A percentile compares a stretch with the other conserved stretches of the same genome.
These are phyloP conservation scores for Diaporthe capsici DNA, from an alignment of 2,329 filamentous ascomycete species.

Conservation along the genomic window DNA sequence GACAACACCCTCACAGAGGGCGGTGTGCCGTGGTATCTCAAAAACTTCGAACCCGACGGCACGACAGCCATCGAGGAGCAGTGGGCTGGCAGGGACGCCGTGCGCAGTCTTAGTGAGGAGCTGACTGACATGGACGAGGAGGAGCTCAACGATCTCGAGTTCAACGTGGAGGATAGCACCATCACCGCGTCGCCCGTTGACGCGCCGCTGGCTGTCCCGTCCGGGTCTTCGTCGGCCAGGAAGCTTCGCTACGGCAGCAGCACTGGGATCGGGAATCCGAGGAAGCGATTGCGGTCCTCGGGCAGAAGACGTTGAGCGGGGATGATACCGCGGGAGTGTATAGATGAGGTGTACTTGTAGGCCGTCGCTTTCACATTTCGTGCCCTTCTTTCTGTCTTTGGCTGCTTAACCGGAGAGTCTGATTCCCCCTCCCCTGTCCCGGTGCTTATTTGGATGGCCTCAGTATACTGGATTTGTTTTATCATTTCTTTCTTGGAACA, in stretches of 20 bases:
- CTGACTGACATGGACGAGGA: conserved; percentile 94
- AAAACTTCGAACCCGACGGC: conserved; percentile 82
- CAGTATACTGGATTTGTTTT: conserved; percentile 1
- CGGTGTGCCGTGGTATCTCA: conserved; percentile 90
- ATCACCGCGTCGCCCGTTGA: conserved; percentile 56
- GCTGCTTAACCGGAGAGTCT: conserved; percentile 8
- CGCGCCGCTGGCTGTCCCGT: conserved; percentile 38
- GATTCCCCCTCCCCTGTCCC: background rate
- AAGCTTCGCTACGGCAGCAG: conserved; percentile 28
- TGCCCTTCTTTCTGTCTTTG: background rate
- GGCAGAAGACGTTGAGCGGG: conserved; percentile 48
- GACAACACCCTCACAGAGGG: conserved; percentile 75
- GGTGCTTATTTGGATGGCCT: conserved; percentile 11
- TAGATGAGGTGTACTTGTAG: conserved; percentile 32
- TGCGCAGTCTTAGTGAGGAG: conserved; percentile 82
- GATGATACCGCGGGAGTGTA: background rate
- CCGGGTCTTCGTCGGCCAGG: conserved; percentile 26
- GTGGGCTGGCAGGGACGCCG: conserved; percentile 79
- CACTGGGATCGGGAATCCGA: conserved; percentile 20
- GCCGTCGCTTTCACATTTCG: background rate
- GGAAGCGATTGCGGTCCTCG: conserved; percentile 52
- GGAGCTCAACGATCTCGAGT: conserved; percentile 79
- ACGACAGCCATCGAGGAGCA: conserved; percentile 84
- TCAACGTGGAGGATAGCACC: conserved; percentile 65
- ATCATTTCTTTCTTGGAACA: background rate